Evolutionary conservation across 1,139 yeast species (phyloP), one percentile per base, ranked within the genome.

Genomic region (Wickerhamomyces sp.): DNA sequence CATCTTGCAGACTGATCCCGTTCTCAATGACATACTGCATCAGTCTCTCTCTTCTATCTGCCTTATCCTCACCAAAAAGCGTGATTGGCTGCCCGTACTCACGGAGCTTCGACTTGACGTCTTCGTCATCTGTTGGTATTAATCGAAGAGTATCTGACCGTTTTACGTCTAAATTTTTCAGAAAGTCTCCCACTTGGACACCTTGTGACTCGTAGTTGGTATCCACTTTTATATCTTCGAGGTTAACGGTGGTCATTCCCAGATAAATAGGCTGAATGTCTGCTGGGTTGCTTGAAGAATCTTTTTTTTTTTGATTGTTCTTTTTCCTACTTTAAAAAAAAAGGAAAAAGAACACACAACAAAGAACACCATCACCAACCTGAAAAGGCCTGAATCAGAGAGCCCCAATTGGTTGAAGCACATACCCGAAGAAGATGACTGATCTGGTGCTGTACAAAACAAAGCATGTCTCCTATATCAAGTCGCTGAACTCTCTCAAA

Each of bases 51-150:
- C 95, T 67, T 55, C 95, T 67, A 29, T 73, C 82, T 1, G 74
- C 76, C 8, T 69, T 74, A 45, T 75, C 83, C 63, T 88, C 95
- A 0, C 82, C 85, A 54, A 72, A 73, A 27, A 67, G 59, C 0
- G 78, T 73, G n/a, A 75, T 69, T 1, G 91, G 90, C 56, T 84
- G 82, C 8, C 76, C 78, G 11, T 82, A 57, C 32, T 62, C 62
- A 36, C 78, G 64, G 42, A 87, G 68, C 41, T 66, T 63, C 15
- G 54, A 53, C 45, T 76, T 69, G 6, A 87, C 90, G 13, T 78
- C 81, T 2, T 65, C 76, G 56, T 87, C 94, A 41, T 72, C 67
- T 0, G 89, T 80, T 2, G 94, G 93, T 0, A 81, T 74, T 14
- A 66, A 53, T 27, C 60, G 47, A 13, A 62, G 40, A 46, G 63